Percentiles rank a stretch among this genome's conserved stretches.
phyloP scores from a whole-genome alignment of 2,329 filamentous ascomycete genomes.

The Chalaropsis thielavioides region DNA sequence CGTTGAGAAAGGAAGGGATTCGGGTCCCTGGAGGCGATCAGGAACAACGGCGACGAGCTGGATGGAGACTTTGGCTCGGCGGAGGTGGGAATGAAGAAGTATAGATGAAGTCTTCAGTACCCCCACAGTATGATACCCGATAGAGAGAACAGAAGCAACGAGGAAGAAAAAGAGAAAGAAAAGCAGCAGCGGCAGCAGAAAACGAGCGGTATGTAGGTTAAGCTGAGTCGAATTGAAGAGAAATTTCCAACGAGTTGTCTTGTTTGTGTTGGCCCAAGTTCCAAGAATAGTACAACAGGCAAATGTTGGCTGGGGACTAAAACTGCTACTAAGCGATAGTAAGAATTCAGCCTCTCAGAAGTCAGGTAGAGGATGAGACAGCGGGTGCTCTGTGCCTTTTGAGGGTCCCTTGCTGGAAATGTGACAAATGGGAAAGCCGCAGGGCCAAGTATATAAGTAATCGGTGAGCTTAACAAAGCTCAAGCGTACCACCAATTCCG shows the following conservation, averaged over 20 bases:
- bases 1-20: not conserved
- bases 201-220: not conserved
- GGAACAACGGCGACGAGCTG: not conserved
- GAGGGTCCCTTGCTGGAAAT: not conserved
- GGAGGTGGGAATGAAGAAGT: not conserved
- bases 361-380: constrained; percentile 1
- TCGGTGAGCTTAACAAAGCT: not conserved
- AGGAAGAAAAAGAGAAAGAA: constrained; percentile 9
- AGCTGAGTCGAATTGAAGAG: not conserved
- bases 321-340: not conserved
- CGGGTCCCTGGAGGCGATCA: not conserved
- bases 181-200: not conserved
- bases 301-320: constrained; percentile 2
- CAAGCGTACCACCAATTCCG: not conserved
- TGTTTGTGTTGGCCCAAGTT: not conserved
- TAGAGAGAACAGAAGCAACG: not conserved
- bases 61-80: not conserved
- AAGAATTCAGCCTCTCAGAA: not conserved
- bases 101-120: not conserved
- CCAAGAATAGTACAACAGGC: not conserved
- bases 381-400: constrained; percentile 3
- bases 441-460: not conserved
- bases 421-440: not conserved
- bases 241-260: not conserved
- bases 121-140: not conserved